Evolutionary conservation across 768 basidiomycete species (phyloP), one percentile per base, ranked within the genome.

Genomic region (Dentipellis sp.): DNA sequence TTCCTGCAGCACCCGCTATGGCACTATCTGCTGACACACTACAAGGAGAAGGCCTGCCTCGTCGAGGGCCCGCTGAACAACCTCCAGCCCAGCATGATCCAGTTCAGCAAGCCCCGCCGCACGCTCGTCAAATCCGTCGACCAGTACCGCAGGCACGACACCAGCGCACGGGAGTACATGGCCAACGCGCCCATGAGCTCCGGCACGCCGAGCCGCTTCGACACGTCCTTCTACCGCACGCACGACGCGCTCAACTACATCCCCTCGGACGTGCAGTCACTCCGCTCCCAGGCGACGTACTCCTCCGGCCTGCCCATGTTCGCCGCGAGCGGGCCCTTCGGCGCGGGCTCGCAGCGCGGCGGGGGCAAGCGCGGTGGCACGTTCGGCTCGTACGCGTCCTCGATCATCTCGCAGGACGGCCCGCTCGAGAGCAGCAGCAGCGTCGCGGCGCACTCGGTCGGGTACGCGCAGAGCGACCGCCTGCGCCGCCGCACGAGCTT

Each of bases 11-110:
- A 99, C 66, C 94, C 95, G 5, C 78, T 99, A 12, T 99, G 97
- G 97, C 93, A 98, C 66, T 94, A 94, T 70, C 84, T 99, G 50
- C 78, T 99, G 56, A 97, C 94, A 1, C 97, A 99, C 68, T 99
- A 95, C 82, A 98, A 98, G 74, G 97, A 98, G 74, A 91, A 88
- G 69, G 82, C 75, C 53, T 86, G 83, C 64, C 84, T 99, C 53
- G 97, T 99, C 29, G 97, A 99, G 67, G 97, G 97, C 1, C 92
- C 97, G 2, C 76, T 99, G 48, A 97, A 83, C 71, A 98, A 99
- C 72, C 75, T 99, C 37, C 97, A 98, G 68, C 78, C 92, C 6
- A 95, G 93, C 72, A 95, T 99, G 94, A 99, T 99, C 58, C 97
- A 98, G 68, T 97, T 99, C 77, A 94, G 91, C 79, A 94, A 97